A percentile compares a stretch with the other conserved stretches of the same genome.
phyloP scores from a whole-genome alignment of 1,139 yeast genomes.

The Blastobotrys petasosporus region DNA sequence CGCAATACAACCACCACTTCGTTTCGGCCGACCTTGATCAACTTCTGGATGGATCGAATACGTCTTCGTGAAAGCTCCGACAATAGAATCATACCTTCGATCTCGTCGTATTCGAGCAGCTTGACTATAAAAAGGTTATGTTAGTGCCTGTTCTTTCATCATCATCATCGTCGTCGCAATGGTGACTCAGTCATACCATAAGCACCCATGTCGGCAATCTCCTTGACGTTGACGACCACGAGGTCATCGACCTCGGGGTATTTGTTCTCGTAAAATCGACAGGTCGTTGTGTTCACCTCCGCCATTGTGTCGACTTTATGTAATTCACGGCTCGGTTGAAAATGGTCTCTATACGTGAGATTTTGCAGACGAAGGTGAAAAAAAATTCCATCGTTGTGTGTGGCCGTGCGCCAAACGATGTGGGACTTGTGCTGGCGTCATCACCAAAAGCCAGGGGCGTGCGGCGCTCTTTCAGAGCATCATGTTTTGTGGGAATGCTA shows the following conservation, averaged over 20 bases:
- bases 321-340: not conserved
- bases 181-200: slow-evolving; percentile 34
- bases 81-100: slow-evolving; percentile 96
- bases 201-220: slow-evolving; percentile 97
- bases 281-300: slow-evolving; percentile 63
- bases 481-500: too few relatives aligned
- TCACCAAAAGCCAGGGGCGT: too few relatives aligned
- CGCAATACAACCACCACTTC: slow-evolving; percentile 98
- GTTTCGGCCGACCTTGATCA: slow-evolving; percentile 96
- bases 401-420: too few relatives aligned
- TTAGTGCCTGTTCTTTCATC: not conserved
- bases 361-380: not conserved
- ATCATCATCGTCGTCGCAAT: not conserved
- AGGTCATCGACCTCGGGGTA: slow-evolving; percentile 99
- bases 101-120: slow-evolving; percentile 91
- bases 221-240: slow-evolving; percentile 97
- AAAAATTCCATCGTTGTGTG: not conserved
- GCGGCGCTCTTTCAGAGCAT: too few relatives aligned
- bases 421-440: too few relatives aligned
- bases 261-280: slow-evolving; percentile 96
- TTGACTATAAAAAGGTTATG: slow-evolving; percentile 45
- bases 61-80: slow-evolving; percentile 98
- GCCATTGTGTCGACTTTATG: slow-evolving; percentile 17
- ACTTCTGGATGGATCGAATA: slow-evolving; percentile 93
- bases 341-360: not conserved